These are phyloP conservation scores for Penicillium expansum DNA, from an alignment of 2,329 filamentous ascomycete genomes.

Conservation along the genomic window DNA sequence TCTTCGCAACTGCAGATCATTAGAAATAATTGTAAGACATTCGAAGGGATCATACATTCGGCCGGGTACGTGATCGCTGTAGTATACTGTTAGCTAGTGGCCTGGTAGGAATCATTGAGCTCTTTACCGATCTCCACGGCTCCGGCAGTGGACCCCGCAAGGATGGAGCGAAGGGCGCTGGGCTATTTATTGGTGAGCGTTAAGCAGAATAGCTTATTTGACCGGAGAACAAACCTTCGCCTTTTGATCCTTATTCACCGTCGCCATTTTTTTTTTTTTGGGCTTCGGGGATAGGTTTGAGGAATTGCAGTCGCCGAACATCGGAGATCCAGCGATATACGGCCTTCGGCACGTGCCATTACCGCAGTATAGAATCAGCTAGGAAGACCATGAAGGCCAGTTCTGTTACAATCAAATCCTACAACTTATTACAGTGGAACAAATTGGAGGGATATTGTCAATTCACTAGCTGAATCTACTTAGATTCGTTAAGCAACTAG, in stretches of 20 bases:
- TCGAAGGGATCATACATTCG: slow-evolving; percentile 63
- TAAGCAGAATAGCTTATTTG: background rate
- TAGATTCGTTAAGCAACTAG: slow-evolving; percentile 16
- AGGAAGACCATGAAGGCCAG: background rate
- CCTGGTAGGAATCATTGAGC: background rate
- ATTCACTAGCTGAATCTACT: slow-evolving; percentile 27
- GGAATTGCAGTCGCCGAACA: slow-evolving; percentile 11
- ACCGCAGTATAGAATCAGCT: slow-evolving; percentile 13
- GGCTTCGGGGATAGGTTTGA: slow-evolving; percentile 2
- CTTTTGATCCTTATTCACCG: slow-evolving; percentile 36
- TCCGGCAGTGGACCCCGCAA: slow-evolving; percentile 90
- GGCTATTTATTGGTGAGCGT: slow-evolving; percentile 54
- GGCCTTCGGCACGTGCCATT: slow-evolving; percentile 18
- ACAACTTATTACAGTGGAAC: background rate
- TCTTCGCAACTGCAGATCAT: slow-evolving; percentile 73
- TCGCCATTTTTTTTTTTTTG: slow-evolving; percentile 36
- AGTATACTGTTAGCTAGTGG: slow-evolving; percentile 24
- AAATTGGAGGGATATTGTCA: slow-evolving; percentile 29
- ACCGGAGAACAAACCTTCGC: slow-evolving; percentile 34
- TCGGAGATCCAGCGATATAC: slow-evolving; percentile 20
- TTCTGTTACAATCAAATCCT: background rate
- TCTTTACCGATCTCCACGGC: slow-evolving; percentile 83
- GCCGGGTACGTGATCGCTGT: slow-evolving; percentile 87
- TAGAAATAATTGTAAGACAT: slow-evolving; percentile 2
- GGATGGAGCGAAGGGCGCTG: slow-evolving; percentile 80